Evolutionary conservation across 345 rosid genomes (phyloP).

Genomic region (Aethionema arabicum): DNA sequence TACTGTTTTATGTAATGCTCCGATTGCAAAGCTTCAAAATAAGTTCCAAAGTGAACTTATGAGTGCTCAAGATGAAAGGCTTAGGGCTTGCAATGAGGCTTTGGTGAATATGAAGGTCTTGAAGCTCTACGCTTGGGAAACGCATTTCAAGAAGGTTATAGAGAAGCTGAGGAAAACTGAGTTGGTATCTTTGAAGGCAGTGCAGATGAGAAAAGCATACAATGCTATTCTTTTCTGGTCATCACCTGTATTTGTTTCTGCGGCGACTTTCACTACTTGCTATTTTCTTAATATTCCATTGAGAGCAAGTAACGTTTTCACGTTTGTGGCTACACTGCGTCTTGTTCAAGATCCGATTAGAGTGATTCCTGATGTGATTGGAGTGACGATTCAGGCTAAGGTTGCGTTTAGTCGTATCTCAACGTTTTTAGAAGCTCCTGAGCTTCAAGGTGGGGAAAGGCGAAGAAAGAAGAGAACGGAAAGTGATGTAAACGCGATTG

Average conservation of each 20-base stretch:
- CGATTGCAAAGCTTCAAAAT: conserved; percentile 91
- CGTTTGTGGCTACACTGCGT: conserved; percentile 86
- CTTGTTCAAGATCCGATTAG: conserved; percentile 88
- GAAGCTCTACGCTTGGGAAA: conserved; percentile 94
- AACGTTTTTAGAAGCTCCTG: conserved; percentile 84
- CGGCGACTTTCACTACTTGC: conserved; percentile 86
- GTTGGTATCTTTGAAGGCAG: conserved; percentile 69
- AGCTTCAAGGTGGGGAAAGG: conserved; percentile 59
- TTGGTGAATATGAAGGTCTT: conserved; percentile 87
- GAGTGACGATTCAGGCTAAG: conserved; percentile 81
- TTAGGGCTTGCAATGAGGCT: conserved; percentile 82
- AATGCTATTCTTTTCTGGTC: conserved; percentile 80
- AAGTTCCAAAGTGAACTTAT: conserved; percentile 76
- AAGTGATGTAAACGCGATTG: conserved; percentile 35
- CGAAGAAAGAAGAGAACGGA: conserved; percentile 39
- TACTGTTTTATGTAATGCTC: conserved; percentile 81
- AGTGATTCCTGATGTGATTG: conserved; percentile 81
- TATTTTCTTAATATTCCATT: conserved; percentile 76
- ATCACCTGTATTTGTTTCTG: conserved; percentile 84
- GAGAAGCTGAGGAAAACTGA: conserved; percentile 68
- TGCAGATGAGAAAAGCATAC: conserved; percentile 69
- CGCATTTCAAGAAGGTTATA: conserved; percentile 75
- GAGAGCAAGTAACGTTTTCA: conserved; percentile 81
- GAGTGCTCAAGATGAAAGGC: conserved; percentile 76
- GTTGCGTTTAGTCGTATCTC: conserved; percentile 79